These are phyloP conservation scores for Sporisorium exsertum DNA, from an alignment of 1,284 basidiomycete species.

Conservation along the genomic window DNA sequence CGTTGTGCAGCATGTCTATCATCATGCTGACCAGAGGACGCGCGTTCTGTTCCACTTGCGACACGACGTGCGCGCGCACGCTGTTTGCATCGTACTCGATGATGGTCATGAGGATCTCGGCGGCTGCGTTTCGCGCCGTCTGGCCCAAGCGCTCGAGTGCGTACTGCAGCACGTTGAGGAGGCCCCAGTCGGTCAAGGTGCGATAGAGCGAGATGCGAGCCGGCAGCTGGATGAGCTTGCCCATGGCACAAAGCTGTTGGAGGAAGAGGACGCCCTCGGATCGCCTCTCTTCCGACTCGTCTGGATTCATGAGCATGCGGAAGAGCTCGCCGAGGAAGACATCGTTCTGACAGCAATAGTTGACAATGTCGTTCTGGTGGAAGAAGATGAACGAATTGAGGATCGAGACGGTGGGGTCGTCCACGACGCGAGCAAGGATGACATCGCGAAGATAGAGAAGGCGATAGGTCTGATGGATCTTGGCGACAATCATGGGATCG, in stretches of 20 bases:
- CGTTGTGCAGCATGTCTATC: constrained; percentile 78
- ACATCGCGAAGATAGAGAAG: constrained; percentile 98
- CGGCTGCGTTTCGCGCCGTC: constrained; percentile 80
- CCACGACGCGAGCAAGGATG: constrained; percentile 90
- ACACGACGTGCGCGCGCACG: constrained; percentile 84
- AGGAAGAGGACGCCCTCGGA: constrained; percentile 75
- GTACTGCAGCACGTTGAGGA: constrained; percentile 90
- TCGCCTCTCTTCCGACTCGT: constrained; percentile 46
- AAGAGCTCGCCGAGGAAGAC: constrained; percentile 83
- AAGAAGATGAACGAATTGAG: constrained; percentile 97
- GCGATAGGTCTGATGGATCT: constrained; percentile 96
- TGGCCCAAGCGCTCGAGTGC: constrained; percentile 72
- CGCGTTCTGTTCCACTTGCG: constrained; percentile 75
- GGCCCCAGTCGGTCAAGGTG: constrained; percentile 85
- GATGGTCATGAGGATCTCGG: constrained; percentile 86
- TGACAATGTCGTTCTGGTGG: constrained; percentile 98
- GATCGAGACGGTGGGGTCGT: constrained; percentile 96
- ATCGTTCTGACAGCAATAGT: constrained; percentile 83
- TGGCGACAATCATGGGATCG: constrained; percentile 63
- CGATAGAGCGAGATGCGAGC: constrained; percentile 89
- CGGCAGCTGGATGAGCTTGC: constrained; percentile 92
- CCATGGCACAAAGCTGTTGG: constrained; percentile 93
- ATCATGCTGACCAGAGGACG: constrained; percentile 57
- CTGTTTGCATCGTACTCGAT: constrained; percentile 92
- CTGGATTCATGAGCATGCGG: constrained; percentile 70